These are phyloP conservation scores for Lachnellula cervina DNA, from an alignment of 2,329 filamentous ascomycete species.

Conservation along the genomic window DNA sequence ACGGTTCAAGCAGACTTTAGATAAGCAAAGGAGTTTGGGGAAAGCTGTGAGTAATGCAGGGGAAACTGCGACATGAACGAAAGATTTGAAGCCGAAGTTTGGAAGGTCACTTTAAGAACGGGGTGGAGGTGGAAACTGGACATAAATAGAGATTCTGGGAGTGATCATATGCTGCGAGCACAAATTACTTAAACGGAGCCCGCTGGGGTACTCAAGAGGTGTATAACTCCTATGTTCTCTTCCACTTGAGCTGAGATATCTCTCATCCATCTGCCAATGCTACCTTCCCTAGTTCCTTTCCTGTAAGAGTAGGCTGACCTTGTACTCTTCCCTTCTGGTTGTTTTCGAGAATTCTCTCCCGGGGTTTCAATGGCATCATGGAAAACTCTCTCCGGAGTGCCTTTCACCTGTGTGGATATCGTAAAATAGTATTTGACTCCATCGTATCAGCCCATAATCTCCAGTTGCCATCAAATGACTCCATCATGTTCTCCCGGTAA, in stretches of 20 bases:
- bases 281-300: too few relatives aligned
- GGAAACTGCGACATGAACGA: constrained; percentile 44
- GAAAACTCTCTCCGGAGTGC: too few relatives aligned
- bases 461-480: constrained; percentile 46
- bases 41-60: constrained; percentile 44
- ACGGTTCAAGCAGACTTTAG: constrained; percentile 24
- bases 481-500: constrained; percentile 88
- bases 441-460: not conserved
- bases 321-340: too few relatives aligned
- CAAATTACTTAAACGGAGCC: not conserved
- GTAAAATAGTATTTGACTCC: not conserved
- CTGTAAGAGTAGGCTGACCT: too few relatives aligned
- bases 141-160: constrained; percentile 35
- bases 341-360: not conserved
- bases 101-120: constrained; percentile 44
- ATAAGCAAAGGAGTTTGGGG: constrained; percentile 38
- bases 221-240: not conserved
- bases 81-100: constrained; percentile 50
- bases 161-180: constrained; percentile 18
- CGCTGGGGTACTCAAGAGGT: not conserved
- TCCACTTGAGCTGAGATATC: not conserved
- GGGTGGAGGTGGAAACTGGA: constrained; percentile 46
- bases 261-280: too few relatives aligned
- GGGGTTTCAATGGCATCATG: not conserved
- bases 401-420: too few relatives aligned